These are phyloP conservation scores for Trifolium subterraneum DNA, from an alignment of 306 rosid species.

Conservation along the genomic window DNA sequence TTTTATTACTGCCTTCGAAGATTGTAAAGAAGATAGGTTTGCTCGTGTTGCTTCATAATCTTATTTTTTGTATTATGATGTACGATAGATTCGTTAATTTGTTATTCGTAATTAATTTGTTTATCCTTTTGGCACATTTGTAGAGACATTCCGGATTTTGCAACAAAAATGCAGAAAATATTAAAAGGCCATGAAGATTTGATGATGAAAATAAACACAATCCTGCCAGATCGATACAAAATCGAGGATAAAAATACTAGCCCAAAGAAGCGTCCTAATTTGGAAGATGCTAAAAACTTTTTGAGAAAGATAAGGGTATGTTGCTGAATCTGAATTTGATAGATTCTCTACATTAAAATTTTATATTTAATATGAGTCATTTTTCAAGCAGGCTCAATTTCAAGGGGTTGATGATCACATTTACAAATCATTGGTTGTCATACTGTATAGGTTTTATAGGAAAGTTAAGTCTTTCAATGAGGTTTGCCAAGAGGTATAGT, in stretches of 20 bases:
- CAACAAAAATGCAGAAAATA: slow-evolving; percentile 76
- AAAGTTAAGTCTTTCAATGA: neutral
- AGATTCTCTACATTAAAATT: no score
- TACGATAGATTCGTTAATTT: neutral
- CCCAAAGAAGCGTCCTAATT: slow-evolving; percentile 79
- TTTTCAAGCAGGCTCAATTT: neutral
- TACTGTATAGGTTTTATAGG: neutral
- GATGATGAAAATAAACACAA: slow-evolving; percentile 85
- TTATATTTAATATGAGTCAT: neutral
- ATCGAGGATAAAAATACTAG: slow-evolving; percentile 79
- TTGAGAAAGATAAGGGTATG: slow-evolving; percentile 67
- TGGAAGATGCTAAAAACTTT: slow-evolving; percentile 87
- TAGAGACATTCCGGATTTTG: slow-evolving; percentile 82
- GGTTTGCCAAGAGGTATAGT: neutral
- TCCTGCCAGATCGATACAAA: slow-evolving; percentile 89
- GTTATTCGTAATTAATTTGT: slow-evolving; percentile 40
- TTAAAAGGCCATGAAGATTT: slow-evolving; percentile 81
- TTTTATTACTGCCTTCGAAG: neutral
- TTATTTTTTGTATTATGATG: neutral
- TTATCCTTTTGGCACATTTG: slow-evolving; percentile 47
- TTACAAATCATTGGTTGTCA: neutral
- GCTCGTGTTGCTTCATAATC: neutral
- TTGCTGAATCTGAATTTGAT: no score
- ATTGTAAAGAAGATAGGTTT: neutral
- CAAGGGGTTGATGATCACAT: neutral